Base-by-base conservation (phyloP, 2,329 filamentous ascomycete genomes). In the Neoarthrinium moseri region DNA sequence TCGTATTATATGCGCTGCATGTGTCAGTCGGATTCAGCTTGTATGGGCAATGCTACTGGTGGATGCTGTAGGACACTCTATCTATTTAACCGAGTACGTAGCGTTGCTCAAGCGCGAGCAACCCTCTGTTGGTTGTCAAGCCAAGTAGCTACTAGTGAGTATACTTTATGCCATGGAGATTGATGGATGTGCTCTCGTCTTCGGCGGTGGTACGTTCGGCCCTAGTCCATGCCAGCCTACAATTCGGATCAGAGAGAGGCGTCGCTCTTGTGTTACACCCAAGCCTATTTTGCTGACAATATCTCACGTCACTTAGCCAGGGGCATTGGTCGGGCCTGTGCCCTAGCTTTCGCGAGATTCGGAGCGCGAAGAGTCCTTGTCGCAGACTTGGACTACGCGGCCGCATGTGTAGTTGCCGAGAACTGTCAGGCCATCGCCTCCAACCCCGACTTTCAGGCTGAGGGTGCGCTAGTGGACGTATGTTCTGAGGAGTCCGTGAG, bases 371-470 rank as follows among this genome's bases (percentile, higher is more conserved):
- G 34, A n/a, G 34, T 37, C 20, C 17, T 37, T n/a, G 21, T 43
- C 8, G 52, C 48, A 3, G 52, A 53, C 30, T 17, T 51, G 2
- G 33, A 46, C 29, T 6, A 49, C 2, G 35, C 49, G 3, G 26
- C 48, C 2, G 52, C 52, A 15, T 13, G 23, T 8, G 5, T 15
- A 3, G 36, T 32, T 3, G 43, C 32, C 42, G 22, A 20, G 21
- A 37, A 26, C 32, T 34, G 15, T 30, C 18, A 18, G 18, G 33
- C 20, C 12, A 23, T 33, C 5, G 43, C 37, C 3, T 30, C 32
- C 13, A 33, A 38, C 15, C 15, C 30, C 7, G 22, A 34, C 2
- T 46, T 43, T 26, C 43, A 20, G 4, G 43, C 26, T 5, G 43
- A 46, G 27, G 37, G 38, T 11, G 12, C 39, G n/a, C 20, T 12